phyloP scores from a whole-genome alignment of 1,284 basidiomycete genomes.

The Cystobasidium slooffiae region DNA sequence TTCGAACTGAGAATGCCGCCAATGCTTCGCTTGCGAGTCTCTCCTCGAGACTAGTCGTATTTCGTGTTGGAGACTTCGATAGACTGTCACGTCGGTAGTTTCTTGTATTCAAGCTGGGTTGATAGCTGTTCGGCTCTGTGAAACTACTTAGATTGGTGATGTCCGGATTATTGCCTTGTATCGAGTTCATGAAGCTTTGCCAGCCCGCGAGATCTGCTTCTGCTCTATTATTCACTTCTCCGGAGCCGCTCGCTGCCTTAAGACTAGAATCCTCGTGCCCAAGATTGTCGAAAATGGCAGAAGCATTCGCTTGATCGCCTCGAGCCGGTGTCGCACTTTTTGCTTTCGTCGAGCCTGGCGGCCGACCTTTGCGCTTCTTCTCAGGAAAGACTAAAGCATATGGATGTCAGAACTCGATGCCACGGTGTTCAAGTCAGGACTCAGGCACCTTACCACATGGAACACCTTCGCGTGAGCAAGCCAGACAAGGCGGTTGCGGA shows the following conservation, averaged over 20 bases:
- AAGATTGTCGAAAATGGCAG: background rate
- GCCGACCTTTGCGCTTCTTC: background rate
- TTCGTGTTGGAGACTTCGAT: background rate
- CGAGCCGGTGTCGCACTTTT: background rate
- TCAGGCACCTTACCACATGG: background rate
- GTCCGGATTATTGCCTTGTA: background rate
- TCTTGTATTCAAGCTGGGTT: background rate
- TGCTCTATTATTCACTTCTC: background rate
- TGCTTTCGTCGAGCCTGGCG: background rate
- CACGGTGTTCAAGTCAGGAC: background rate
- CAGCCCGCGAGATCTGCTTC: background rate
- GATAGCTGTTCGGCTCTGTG: background rate
- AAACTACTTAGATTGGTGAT: background rate
- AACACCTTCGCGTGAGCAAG: background rate
- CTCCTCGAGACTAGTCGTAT: conserved; percentile 1
- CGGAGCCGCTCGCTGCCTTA: background rate
- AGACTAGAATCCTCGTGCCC: background rate
- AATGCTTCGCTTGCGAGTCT: background rate
- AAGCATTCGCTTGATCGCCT: background rate
- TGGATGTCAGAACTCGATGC: background rate
- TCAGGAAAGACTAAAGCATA: background rate
- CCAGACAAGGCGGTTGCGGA: conserved; percentile 1
- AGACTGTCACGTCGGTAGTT: background rate
- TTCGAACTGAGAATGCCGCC: background rate
- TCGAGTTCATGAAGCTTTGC: conserved; percentile 5